Percentiles rank a stretch among this genome's conserved stretches.
These are phyloP conservation scores for Bruguiera sexangula DNA, from an alignment of 345 rosid species.

Conservation along the genomic window DNA sequence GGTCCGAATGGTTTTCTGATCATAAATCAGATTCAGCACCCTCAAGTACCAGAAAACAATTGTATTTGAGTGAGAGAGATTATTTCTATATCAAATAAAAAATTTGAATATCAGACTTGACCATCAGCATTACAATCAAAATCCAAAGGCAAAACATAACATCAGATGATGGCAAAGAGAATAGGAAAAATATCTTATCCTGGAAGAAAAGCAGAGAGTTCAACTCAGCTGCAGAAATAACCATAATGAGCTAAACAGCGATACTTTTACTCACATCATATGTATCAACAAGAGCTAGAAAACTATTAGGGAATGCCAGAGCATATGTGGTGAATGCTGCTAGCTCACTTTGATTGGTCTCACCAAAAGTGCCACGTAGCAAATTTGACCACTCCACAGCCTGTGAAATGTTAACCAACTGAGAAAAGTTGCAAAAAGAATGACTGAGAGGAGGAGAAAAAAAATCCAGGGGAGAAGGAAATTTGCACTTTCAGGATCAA, in stretches of 20 bases:
- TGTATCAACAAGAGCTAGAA: constrained; percentile 91
- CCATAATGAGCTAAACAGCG: neutral
- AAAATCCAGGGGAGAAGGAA: neutral
- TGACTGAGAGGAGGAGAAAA: neutral
- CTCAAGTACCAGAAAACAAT: too few relatives aligned
- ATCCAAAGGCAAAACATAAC: neutral
- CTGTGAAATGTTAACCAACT: constrained; percentile 20
- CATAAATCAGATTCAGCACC: neutral
- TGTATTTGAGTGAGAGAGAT: neutral
- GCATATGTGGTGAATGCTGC: constrained; percentile 94
- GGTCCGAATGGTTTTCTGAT: neutral
- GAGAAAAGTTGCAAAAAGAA: neutral
- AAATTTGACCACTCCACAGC: constrained; percentile 58
- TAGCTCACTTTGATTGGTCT: constrained; percentile 92
- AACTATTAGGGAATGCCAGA: constrained; percentile 76
- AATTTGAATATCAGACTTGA: neutral
- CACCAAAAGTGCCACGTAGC: constrained; percentile 51
- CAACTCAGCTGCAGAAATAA: neutral
- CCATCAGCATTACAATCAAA: constrained; percentile 2
- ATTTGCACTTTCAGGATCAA: constrained; percentile 1
- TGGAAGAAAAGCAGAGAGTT: constrained; percentile 10
- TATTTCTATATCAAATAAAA: neutral
- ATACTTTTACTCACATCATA: constrained; percentile 64
- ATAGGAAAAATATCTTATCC: neutral
- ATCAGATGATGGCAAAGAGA: neutral